Evolutionary conservation across 352 stramenopile genomes (phyloP), one percentile per base, ranked within the genome.

Genomic region (Hyaloperonospora brassicae): DNA sequence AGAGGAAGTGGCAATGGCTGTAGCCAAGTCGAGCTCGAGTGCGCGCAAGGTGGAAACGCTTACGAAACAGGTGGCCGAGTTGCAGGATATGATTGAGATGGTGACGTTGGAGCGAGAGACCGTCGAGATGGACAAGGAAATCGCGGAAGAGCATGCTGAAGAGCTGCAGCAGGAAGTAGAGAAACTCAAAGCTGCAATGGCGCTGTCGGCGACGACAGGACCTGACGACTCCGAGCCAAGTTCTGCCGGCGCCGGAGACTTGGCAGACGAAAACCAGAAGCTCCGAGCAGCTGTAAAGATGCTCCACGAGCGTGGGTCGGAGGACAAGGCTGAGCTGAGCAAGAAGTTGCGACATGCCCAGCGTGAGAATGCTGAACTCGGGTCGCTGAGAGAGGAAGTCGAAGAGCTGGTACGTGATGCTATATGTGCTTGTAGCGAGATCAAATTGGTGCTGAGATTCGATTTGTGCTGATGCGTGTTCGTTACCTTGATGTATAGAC

Each of bases 91-190:
- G 73, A 70, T 95, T 9, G 85, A 95, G 63, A 84, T 86, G 55
- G 70, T 93, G 59, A 85, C 73, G 2, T 69, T 95, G 22, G 85
- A 95, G 39, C 93, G 93, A 55, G 85, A 95, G 42, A 92, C 84
- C 4, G 52, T 93, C 17, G 83, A 89, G 42, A 89, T 92, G 81
- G 83, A 95, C 47, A 90, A 92, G 47, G 85, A 93, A 52, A 93
- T 93, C 52, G 83, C 85, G 0, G 81, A 95, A 51, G 85, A 95
- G 47, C 69, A 78, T 21, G 76, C 86, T 0, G 81, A 92, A 24
- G 83, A 93, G 40, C 57, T 86, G 8, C 60, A 79, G 35, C 69
- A 77, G 5, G 74, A 93, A 55, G 61, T 93, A 2, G 82, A 93
- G 45, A 82, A 84, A 45, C 56, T 93, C 4, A 91, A 87, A 46